These are phyloP conservation scores for Rhododendron molle DNA, from an alignment of 148 eudicot genomes.

Conservation along the genomic window DNA sequence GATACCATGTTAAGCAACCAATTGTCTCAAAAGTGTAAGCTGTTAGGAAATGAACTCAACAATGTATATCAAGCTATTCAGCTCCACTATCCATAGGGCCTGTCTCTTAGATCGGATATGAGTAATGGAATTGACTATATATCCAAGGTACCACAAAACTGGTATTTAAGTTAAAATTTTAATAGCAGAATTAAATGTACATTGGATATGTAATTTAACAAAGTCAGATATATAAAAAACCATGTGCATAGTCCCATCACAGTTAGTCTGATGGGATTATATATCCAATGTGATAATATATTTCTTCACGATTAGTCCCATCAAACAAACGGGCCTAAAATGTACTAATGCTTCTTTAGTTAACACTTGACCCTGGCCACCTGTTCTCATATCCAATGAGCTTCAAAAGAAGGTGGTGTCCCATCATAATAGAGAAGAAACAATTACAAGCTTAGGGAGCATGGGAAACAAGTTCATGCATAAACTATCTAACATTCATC, in stretches of 20 bases:
- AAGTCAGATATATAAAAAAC: not conserved
- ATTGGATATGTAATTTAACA: not conserved
- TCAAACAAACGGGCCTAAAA: not conserved
- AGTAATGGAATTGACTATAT: not conserved
- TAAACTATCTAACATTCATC: not conserved
- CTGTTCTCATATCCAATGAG: not conserved
- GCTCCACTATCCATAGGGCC: constrained; percentile 15
- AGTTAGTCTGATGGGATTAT: not conserved
- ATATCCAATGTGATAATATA: no score
- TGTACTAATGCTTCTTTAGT: constrained; percentile 5
- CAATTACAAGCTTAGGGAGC: not conserved
- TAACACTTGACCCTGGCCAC: not conserved
- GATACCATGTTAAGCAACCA: no score
- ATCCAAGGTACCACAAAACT: not conserved
- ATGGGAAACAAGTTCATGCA: not conserved
- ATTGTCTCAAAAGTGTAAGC: no score
- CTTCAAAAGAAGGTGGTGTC: not conserved
- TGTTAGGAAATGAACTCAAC: not conserved
- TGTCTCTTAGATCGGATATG: not conserved
- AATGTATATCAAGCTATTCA: no score
- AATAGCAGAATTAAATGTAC: not conserved
- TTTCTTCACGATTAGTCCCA: not conserved
- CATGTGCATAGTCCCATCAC: not conserved
- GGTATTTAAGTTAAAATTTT: not conserved
- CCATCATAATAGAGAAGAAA: not conserved